Base-by-base conservation (phyloP, 305 asterid genomes). In the Fraxinus baroniana region DNA sequence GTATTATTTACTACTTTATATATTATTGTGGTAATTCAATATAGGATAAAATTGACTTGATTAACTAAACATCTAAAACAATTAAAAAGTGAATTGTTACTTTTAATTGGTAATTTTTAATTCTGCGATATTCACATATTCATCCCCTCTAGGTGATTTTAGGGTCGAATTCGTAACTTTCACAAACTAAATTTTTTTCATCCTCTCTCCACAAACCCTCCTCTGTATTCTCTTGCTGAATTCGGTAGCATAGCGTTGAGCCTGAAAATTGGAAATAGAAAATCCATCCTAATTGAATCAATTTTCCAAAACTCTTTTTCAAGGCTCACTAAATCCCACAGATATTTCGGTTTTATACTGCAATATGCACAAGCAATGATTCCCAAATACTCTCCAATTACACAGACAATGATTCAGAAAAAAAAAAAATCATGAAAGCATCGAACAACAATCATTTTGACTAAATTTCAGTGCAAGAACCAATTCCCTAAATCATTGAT, bases 391-490 rank as follows among this genome's bases (percentile, higher is more conserved):
- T 22, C 71, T 62, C 4, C 30, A 22, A 60, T 2, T 8, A 20
- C 71, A 60, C 71, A 22, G 9, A 5, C 9, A 55, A 52, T 17
- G 0, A 1, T 28, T 17, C 22, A 1, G 8, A 4, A 0, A 44
- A 10, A 0, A 44, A 10, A 41, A 78, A 44, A 12, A 7, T 26
- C 70, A 37, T 4, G 41, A 77, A 80, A 22, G 41, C 55, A 74
- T 35, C 77, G 62, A 83, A 71, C n/a, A 84, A 2, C 28, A 33
- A 80, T 36, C 26, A 80, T 46, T 46, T 8, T 17, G n/a, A 46
- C 71, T 72, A 20, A 78, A 57, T 6, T 77, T 35, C 72, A 74
- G 28, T 7, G 62, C 26, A 85, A 76, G 57, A 77, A 39, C 26
- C 78, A 64, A 60, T 57, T 57, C 26, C 9, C 68, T 5, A n/a